Conservation (phyloP, 2,329 filamentous ascomycete species). For the Hirsutella minnesotensis region DNA sequence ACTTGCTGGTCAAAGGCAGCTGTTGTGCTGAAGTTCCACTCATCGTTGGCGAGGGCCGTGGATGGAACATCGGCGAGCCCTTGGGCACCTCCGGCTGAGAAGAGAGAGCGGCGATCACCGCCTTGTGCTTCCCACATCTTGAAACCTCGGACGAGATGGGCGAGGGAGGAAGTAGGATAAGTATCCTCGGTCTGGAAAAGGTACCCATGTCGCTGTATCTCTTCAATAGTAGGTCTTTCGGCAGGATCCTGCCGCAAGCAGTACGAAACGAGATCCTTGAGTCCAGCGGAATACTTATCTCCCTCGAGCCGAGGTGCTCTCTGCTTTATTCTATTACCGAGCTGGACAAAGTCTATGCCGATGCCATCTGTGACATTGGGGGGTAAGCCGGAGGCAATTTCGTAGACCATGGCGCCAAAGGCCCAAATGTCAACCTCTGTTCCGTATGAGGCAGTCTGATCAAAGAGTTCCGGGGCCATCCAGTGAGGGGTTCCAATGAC, state of each 20-base stretch:
- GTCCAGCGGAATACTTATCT: slow-evolving; percentile 54
- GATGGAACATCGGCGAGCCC: slow-evolving; percentile 32
- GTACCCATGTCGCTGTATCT: slow-evolving; percentile 59
- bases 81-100: slow-evolving; percentile 47
- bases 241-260: slow-evolving; percentile 59
- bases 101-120: slow-evolving; percentile 55
- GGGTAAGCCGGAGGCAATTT: slow-evolving; percentile 68
- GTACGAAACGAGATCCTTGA: slow-evolving; percentile 61
- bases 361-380: slow-evolving; percentile 51
- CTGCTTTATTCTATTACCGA: slow-evolving; percentile 45
- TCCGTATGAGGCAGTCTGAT: slow-evolving; percentile 51
- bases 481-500: slow-evolving; percentile 76
- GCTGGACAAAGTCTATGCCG: slow-evolving; percentile 28
- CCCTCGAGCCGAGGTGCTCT: slow-evolving; percentile 59
- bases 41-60: slow-evolving; percentile 38
- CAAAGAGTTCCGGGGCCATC: slow-evolving; percentile 75
- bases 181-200: slow-evolving; percentile 48
- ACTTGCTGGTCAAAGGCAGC: slow-evolving; percentile 50
- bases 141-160: slow-evolving; percentile 58
- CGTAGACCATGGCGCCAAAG: slow-evolving; percentile 68
- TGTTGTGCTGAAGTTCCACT: slow-evolving; percentile 59
- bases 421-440: slow-evolving; percentile 76
- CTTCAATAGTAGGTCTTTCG: slow-evolving; percentile 56
- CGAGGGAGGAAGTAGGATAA: slow-evolving; percentile 53
- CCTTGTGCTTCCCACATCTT: slow-evolving; percentile 66